Evolutionary conservation across 306 rosid species (phyloP).

Genomic region (Vigna hirtella): DNA sequence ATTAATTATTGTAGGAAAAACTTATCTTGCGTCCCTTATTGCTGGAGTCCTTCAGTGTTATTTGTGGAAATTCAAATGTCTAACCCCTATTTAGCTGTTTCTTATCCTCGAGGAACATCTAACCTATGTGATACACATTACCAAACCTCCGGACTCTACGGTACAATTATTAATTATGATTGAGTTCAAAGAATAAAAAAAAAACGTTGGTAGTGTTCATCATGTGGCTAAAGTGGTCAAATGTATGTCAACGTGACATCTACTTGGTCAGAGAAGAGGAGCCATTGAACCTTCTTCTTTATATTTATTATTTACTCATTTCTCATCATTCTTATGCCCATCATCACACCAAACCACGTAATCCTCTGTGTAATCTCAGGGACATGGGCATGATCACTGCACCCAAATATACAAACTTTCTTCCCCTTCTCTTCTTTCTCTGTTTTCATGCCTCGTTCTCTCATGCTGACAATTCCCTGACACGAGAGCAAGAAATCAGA

Average conservation of each 20-base stretch:
- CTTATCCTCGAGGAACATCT: no score
- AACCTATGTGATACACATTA: no score
- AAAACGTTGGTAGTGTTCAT: no score
- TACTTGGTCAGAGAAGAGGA: conserved; percentile 16
- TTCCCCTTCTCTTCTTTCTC: conserved; percentile 34
- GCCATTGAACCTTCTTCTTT: conserved; percentile 15
- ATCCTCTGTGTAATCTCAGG: conserved; percentile 23
- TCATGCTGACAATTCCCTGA: conserved; percentile 56
- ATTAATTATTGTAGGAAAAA: no score
- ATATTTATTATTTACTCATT: conserved; percentile 3
- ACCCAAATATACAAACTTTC: conserved; percentile 8
- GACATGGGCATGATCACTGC: conserved; percentile 34
- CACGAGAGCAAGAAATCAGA: conserved; percentile 31
- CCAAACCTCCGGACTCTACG: no score
- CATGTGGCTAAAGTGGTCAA: neutral
- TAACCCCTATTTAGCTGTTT: no score
- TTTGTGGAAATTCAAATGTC: no score
- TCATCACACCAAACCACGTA: neutral
- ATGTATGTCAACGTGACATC: no score
- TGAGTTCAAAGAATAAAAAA: no score
- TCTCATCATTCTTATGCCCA: neutral
- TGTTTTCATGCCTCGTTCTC: conserved; percentile 48
- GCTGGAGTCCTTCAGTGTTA: no score
- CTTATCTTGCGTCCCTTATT: no score
- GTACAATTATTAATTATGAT: no score